Evolutionary conservation across 78 protist genomes (phyloP).

Genomic region (Guillardia theta): DNA sequence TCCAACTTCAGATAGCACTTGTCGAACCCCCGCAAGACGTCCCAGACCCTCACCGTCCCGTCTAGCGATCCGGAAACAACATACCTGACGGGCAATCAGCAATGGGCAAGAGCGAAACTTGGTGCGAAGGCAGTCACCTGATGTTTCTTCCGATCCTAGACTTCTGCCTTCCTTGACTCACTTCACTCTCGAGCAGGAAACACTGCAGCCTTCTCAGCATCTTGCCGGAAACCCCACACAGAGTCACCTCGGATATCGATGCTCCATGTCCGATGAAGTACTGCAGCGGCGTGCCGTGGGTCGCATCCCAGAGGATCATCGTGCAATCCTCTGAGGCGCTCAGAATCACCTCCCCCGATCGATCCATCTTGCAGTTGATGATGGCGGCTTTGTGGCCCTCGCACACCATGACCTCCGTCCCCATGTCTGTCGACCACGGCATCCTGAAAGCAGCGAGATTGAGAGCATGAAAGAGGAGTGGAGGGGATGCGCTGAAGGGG

Average conservation of each 20-base stretch:
- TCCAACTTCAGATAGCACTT: neutral
- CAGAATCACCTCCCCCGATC: neutral
- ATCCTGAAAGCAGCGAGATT: neutral
- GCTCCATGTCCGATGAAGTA: neutral
- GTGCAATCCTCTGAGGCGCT: neutral
- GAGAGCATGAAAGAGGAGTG: neutral
- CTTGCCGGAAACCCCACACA: neutral
- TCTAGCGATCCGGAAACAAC: neutral
- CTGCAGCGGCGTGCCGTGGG: neutral
- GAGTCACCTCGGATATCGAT: neutral
- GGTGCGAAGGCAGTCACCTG: no score
- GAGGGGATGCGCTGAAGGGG: neutral
- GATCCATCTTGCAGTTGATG: neutral
- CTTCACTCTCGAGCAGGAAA: neutral
- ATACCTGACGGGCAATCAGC: neutral
- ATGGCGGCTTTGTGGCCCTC: neutral
- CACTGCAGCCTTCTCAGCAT: neutral
- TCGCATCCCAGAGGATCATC: neutral
- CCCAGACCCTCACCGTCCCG: constrained; percentile 23
- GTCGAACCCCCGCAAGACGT: neutral
- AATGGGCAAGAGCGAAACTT: no score
- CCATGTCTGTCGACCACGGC: constrained; percentile 8
- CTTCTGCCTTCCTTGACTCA: neutral
- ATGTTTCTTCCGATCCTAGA: neutral
- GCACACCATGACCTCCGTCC: neutral